Evolutionary conservation across 2,329 filamentous ascomycete species (phyloP).

Genomic region (Microcyclospora pomicola): DNA sequence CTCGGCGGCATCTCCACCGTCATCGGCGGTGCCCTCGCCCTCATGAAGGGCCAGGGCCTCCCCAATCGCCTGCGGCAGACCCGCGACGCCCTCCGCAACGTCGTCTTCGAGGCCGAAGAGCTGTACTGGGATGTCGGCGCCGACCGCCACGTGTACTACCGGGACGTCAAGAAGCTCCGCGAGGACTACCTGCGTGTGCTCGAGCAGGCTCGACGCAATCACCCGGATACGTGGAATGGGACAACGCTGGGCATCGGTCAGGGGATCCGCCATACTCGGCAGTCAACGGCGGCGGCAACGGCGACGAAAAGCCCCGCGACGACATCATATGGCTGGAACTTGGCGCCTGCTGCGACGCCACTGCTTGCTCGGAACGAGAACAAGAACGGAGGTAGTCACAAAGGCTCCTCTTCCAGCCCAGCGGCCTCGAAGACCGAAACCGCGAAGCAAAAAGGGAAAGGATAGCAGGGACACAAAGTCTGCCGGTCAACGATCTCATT

Average conservation of each 20-base stretch:
- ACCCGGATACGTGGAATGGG: slow-evolving; percentile 23
- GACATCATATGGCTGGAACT: too few species aligned
- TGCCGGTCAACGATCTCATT: too few species aligned
- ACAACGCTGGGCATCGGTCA: not conserved
- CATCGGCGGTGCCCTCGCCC: slow-evolving; percentile 19
- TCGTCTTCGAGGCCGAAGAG: slow-evolving; percentile 24
- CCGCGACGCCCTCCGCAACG: slow-evolving; percentile 17
- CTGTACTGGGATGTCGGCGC: slow-evolving; percentile 24
- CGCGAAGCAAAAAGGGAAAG: too few species aligned
- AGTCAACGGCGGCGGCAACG: too few species aligned
- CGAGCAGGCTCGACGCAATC: slow-evolving; percentile 21
- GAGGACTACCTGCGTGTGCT: slow-evolving; percentile 21
- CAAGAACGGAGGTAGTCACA: too few species aligned
- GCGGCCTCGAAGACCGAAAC: too few species aligned
- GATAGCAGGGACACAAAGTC: too few species aligned
- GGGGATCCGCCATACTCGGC: not conserved
- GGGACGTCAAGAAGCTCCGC: slow-evolving; percentile 22
- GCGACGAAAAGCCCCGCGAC: too few species aligned
- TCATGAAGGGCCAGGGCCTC: slow-evolving; percentile 25
- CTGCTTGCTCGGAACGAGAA: too few species aligned
- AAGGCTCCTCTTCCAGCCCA: too few species aligned
- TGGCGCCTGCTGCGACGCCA: not conserved
- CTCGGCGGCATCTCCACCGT: slow-evolving; percentile 22
- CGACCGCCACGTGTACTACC: slow-evolving; percentile 16
- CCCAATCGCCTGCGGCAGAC: slow-evolving; percentile 23